These are phyloP conservation scores for Coemansia sp. DNA, from an alignment of 192 early-diverging fungal genomes.

Conservation along the genomic window DNA sequence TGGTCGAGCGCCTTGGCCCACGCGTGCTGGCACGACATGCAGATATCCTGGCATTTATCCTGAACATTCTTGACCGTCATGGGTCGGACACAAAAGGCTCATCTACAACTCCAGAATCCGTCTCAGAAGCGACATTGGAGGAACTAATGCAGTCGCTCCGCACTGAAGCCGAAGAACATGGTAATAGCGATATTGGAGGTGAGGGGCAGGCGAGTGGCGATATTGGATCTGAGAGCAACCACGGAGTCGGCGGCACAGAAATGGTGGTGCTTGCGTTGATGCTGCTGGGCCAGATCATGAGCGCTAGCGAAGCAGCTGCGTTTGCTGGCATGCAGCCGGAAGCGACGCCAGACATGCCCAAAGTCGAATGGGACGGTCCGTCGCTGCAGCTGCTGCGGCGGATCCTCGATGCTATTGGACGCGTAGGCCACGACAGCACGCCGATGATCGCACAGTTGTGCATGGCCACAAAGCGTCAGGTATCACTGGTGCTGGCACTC, in stretches of 20 bases:
- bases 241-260: conserved; percentile 57
- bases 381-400: conserved; percentile 31
- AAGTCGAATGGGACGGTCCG: conserved; percentile 9
- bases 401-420: conserved; percentile 20
- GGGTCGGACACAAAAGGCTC: not conserved
- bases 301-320: conserved; percentile 47
- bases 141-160: conserved; percentile 20
- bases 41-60: conserved; percentile 73
- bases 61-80: conserved; percentile 60
- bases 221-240: not conserved
- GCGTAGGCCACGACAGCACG: not conserved
- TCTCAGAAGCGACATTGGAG: conserved; percentile 6
- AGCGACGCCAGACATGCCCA: conserved; percentile 7
- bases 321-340: conserved; percentile 9
- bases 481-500: conserved; percentile 40
- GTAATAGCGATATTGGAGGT: conserved; percentile 11
- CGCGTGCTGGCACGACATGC: conserved; percentile 69
- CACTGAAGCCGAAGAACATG: not conserved
- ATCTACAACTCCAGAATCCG: not conserved
- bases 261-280: conserved; percentile 61
- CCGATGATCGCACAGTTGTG: conserved; percentile 10
- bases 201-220: conserved; percentile 34
- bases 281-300: conserved; percentile 64
- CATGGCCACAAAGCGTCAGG: conserved; percentile 18
- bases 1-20: conserved; percentile 74